These are phyloP conservation scores for Dactylonectria estremocensis DNA, from an alignment of 2,329 filamentous ascomycete genomes.

Conservation along the genomic window DNA sequence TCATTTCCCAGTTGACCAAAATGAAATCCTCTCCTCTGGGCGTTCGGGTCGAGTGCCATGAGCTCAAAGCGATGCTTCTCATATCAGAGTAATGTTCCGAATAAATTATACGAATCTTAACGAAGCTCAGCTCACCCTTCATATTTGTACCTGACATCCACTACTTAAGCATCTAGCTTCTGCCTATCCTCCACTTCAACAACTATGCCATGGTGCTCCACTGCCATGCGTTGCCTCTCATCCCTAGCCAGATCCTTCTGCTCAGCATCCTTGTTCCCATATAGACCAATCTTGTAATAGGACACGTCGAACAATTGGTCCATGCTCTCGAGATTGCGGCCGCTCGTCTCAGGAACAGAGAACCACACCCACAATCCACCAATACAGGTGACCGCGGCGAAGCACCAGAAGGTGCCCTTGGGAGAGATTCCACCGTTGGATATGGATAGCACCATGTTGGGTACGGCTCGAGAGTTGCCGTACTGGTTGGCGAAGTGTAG, in stretches of 20 bases:
- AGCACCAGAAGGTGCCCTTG: slow-evolving; percentile 84
- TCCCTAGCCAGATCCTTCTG: slow-evolving; percentile 58
- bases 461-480: slow-evolving; percentile 82
- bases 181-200: slow-evolving; percentile 56
- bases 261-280: slow-evolving; percentile 68
- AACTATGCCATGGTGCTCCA: slow-evolving; percentile 49
- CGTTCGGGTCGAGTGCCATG: too few relatives aligned
- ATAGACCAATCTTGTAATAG: slow-evolving; percentile 80
- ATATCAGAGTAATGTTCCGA: too few relatives aligned
- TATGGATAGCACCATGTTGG: slow-evolving; percentile 76
- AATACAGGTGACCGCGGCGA: slow-evolving; percentile 76
- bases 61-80: too few relatives aligned
- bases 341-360: slow-evolving; percentile 80
- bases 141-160: too few relatives aligned
- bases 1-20: too few relatives aligned
- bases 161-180: slow-evolving; percentile 36
- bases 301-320: slow-evolving; percentile 80
- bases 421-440: slow-evolving; percentile 65
- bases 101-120: too few relatives aligned
- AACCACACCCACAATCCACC: slow-evolving; percentile 81
- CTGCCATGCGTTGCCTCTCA: slow-evolving; percentile 61
- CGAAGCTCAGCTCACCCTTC: too few relatives aligned
- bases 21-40: too few relatives aligned
- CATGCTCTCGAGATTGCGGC: slow-evolving; percentile 78
- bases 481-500: slow-evolving; percentile 87